Percentiles rank a stretch among this genome's conserved stretches.
Evolutionary conservation across 768 basidiomycete species (phyloP).

Genomic region (Lactarius hengduanensis): DNA sequence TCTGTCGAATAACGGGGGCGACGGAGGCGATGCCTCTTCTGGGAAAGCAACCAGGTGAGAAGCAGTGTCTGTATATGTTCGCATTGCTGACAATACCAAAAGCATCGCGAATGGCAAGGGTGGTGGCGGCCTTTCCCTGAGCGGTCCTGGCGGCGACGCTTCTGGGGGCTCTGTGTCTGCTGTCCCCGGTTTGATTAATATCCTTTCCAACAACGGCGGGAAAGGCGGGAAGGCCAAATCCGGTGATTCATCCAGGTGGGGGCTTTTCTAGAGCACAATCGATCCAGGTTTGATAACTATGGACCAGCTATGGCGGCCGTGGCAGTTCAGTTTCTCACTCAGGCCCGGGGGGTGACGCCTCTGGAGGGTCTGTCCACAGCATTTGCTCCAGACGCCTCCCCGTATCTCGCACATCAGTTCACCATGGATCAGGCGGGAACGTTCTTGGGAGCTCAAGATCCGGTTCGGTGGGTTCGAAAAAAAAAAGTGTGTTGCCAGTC

Average conservation of each 20-base stretch:
- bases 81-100: not conserved
- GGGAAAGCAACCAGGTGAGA: conserved; percentile 29
- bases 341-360: conserved; percentile 21
- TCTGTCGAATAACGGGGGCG: conserved; percentile 36
- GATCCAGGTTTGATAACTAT: conserved; percentile 3
- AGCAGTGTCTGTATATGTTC: not conserved
- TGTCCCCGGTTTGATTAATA: conserved; percentile 32
- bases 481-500: conserved; percentile 13
- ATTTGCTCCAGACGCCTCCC: conserved; percentile 12
- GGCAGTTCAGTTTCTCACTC: conserved; percentile 11
- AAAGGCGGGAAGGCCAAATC: conserved; percentile 20
- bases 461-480: conserved; percentile 3
- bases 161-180: conserved; percentile 24
- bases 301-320: conserved; percentile 2
- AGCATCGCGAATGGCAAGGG: conserved; percentile 7
- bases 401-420: not conserved
- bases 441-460: not conserved
- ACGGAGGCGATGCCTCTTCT: conserved; percentile 30
- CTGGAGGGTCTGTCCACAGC: conserved; percentile 18
- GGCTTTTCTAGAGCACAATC: no score
- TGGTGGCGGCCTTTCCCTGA: conserved; percentile 8
- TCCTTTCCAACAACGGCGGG: conserved; percentile 36
- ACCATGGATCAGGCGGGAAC: conserved; percentile 4
- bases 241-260: conserved; percentile 21
- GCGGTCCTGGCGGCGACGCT: conserved; percentile 24